Conservation (phyloP, 148 eudicot species). For the Amaranthus palmeri region DNA sequence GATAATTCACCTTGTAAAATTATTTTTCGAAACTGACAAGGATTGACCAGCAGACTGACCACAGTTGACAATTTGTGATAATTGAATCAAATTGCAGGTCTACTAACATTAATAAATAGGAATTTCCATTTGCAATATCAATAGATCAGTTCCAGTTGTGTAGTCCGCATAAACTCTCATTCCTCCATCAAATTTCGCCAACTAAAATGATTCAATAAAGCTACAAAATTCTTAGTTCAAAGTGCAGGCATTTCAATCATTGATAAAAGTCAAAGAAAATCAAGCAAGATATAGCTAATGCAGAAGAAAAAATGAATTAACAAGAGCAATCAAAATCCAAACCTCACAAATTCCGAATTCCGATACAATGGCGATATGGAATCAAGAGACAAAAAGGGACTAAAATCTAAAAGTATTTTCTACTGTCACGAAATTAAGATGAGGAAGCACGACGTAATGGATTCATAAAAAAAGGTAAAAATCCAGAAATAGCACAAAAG, state of each 20-base stretch:
- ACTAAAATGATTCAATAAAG: too few species aligned
- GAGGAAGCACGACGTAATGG: neutral
- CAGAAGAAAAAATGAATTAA: neutral
- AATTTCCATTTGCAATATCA: neutral
- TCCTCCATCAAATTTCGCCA: too few species aligned
- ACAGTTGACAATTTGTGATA: too few species aligned
- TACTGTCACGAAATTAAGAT: neutral
- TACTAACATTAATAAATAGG: too few species aligned
- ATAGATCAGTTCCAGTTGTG: neutral
- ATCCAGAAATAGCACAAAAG: neutral
- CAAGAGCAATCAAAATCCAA: neutral
- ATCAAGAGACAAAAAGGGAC: neutral
- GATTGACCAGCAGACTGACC: too few species aligned
- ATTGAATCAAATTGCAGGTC: too few species aligned
- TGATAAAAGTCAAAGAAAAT: neutral
- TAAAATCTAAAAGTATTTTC: too few species aligned
- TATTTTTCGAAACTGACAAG: too few species aligned
- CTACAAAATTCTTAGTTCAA: neutral
- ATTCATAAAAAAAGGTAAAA: neutral
- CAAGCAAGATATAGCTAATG: constrained; percentile 4
- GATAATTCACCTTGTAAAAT: too few species aligned
- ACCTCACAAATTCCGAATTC: constrained; percentile 2
- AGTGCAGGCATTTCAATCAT: neutral
- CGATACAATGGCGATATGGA: neutral
- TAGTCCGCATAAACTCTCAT: too few species aligned